Percentiles rank a stretch among this genome's conserved stretches.
Conservation (phyloP, 2,329 filamentous ascomycete genomes). For the Chaetoscypha palmicola region DNA sequence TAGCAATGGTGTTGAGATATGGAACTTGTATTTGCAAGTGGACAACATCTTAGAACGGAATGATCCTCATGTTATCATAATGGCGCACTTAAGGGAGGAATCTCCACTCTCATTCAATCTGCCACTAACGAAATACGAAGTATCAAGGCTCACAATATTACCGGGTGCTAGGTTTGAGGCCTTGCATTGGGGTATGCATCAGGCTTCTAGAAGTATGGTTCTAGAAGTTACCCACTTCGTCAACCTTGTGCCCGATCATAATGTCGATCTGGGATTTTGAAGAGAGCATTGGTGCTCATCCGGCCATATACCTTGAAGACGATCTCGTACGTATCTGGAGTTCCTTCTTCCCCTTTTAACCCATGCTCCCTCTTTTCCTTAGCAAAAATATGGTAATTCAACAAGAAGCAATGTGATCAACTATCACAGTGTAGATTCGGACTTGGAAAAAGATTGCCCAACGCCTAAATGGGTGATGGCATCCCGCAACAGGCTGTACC, state of each 20-base stretch:
- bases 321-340: neutral
- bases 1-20: too few relatives aligned
- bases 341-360: neutral
- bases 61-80: too few relatives aligned
- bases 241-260: neutral
- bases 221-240: too few relatives aligned
- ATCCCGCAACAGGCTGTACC: constrained; percentile 24
- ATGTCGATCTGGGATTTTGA: neutral
- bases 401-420: too few relatives aligned
- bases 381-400: neutral
- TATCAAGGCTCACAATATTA: too few relatives aligned
- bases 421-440: too few relatives aligned
- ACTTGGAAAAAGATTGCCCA: neutral
- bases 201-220: too few relatives aligned
- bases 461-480: constrained; percentile 14
- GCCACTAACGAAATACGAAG: too few relatives aligned
- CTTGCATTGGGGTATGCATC: neutral
- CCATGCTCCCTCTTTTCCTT: neutral
- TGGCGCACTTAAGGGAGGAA: too few relatives aligned
- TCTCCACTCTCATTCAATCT: too few relatives aligned
- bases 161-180: neutral
- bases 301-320: constrained; percentile 6
- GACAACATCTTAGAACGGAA: too few relatives aligned
- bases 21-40: too few relatives aligned
- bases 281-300: neutral